Evolutionary conservation across 75 land plant species (phyloP), one percentile per base, ranked within the genome.

Genomic region (Cunninghamia lanceolata): DNA sequence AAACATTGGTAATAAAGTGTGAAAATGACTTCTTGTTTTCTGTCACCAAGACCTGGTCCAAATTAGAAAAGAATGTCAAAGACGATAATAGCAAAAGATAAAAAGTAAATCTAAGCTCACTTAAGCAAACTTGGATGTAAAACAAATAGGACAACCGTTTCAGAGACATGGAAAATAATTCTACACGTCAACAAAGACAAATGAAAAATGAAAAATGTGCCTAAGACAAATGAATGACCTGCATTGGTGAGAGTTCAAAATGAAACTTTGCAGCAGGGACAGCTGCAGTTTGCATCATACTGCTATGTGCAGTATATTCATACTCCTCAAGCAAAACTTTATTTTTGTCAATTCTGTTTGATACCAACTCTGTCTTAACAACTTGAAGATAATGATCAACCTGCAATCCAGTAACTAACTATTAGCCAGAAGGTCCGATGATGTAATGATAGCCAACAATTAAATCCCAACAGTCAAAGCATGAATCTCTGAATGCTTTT

Each of bases 261-360:
- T 98, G 99, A 80, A 98, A 98, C 84, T 98, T 98, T 13, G 94
- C 97, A 77, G 92, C 99, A 42, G 99, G 99, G 80, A 98, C 89
- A 82, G 89, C 39, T 32, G 86, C 30, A 46, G 95, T 93, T 75
- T 98, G 96, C 8, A 90, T 87, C 87, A 92, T 84, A 86, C 94
- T 96, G 81, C 99, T 98, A 86, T 98, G 99, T 14, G 99, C 97
- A 63, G 99, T 96, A 90, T 96, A 98, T 73, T 96, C 99, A 84
- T 98, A 95, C 82, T 94, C 92, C 82, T 98, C 99, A 56, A 97
- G 87, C 53, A 93, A 82, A 59, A 71, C 85, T 45, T 75, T 82
- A 59, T 91, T 94, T 84, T 83, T 70, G 35, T 82, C 85, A 82
- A 40, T 74, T 83, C 86, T 86, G 42, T 86, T 85, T 59, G 96